These are phyloP conservation scores for Pestalotiopsis sp. DNA, from an alignment of 2,329 filamentous ascomycete genomes.

Conservation along the genomic window DNA sequence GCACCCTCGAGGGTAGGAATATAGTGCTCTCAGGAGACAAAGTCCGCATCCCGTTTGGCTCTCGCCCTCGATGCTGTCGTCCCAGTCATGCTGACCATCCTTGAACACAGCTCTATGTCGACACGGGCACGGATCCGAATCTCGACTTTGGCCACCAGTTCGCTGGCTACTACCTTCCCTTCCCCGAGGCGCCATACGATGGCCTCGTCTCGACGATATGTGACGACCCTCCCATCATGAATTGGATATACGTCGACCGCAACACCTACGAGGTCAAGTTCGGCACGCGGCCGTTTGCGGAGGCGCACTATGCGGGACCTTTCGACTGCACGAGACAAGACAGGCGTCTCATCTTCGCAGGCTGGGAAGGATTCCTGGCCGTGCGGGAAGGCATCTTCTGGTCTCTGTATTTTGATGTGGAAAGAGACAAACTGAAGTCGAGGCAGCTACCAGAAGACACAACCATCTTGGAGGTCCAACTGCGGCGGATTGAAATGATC, in stretches of 20 bases:
- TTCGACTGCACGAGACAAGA: slow-evolving; percentile 55
- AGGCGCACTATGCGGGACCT: slow-evolving; percentile 45
- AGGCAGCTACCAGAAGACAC: slow-evolving; percentile 45
- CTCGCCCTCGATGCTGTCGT: background rate
- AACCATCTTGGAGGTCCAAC: slow-evolving; percentile 55
- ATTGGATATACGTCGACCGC: slow-evolving; percentile 51
- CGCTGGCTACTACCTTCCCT: slow-evolving; percentile 58
- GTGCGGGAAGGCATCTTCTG: slow-evolving; percentile 46
- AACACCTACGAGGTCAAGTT: slow-evolving; percentile 47
- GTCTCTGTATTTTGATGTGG: slow-evolving; percentile 49
- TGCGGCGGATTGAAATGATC: slow-evolving; percentile 51
- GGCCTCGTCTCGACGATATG: slow-evolving; percentile 50
- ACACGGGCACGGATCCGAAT: slow-evolving; percentile 40
- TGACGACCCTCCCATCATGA: slow-evolving; percentile 50
- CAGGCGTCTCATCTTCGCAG: slow-evolving; percentile 47
- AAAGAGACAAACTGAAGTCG: slow-evolving; percentile 42
- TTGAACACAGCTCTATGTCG: slow-evolving; percentile 44
- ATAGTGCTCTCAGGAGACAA: slow-evolving; percentile 48
- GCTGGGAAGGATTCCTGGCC: slow-evolving; percentile 52
- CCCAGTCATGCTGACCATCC: background rate
- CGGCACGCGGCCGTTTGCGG: slow-evolving; percentile 42
- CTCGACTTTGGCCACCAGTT: slow-evolving; percentile 47
- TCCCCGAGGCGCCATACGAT: slow-evolving; percentile 48
- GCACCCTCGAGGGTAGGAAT: slow-evolving; percentile 44
- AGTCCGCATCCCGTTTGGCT: slow-evolving; percentile 25